phyloP scores from a whole-genome alignment of 805 yeast genomes.

The Lachancea lanzarotensis region DNA sequence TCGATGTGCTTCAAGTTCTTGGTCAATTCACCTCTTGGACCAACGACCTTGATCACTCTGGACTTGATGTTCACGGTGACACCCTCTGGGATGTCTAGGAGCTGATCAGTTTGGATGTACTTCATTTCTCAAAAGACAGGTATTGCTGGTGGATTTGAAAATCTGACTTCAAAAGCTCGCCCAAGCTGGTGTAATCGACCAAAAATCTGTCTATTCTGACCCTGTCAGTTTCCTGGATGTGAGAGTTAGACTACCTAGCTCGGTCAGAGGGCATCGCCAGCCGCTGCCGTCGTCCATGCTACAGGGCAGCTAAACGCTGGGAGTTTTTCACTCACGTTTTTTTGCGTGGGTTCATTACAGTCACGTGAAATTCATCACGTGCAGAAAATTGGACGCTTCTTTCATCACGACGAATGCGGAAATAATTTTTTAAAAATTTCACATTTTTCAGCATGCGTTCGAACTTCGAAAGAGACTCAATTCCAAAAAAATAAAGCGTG shows the following conservation, averaged over 20 bases:
- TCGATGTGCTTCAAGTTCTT: conserved; percentile 92
- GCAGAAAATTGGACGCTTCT: too few species aligned
- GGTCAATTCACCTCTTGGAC: conserved; percentile 93
- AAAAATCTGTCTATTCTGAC: background rate
- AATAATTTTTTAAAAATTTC: too few species aligned
- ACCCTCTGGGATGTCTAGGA: conserved; percentile 83
- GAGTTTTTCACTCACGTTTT: background rate
- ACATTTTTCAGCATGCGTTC: background rate
- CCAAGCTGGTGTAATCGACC: background rate
- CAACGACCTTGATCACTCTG: conserved; percentile 82
- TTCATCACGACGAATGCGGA: too few species aligned
- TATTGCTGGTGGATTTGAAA: background rate
- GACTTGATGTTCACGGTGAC: conserved; percentile 88
- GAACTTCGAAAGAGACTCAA: background rate
- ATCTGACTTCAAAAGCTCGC: background rate
- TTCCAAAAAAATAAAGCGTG: background rate
- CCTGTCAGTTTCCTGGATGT: background rate
- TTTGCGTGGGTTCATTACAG: background rate
- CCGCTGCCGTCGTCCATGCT: background rate
- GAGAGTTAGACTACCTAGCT: background rate
- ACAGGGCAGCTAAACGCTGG: too few species aligned
- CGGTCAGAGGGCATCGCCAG: background rate
- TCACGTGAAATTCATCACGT: background rate
- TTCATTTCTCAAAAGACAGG: conserved; percentile 43
- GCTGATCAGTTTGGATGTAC: conserved; percentile 83